phyloP scores from a whole-genome alignment of 352 stramenopile species.

The Phytophthora constricta region DNA sequence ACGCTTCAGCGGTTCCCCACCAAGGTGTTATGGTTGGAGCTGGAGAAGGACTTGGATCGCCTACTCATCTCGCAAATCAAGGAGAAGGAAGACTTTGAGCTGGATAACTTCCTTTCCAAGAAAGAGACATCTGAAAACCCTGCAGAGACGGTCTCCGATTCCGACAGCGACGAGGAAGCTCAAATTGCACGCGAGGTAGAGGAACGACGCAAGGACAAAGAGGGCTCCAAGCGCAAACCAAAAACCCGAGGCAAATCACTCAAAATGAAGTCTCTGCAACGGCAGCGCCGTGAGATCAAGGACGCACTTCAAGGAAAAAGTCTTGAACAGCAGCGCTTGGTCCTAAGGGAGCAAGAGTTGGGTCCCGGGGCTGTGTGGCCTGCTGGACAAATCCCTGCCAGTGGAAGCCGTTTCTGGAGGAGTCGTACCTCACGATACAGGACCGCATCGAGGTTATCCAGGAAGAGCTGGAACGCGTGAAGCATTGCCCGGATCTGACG shows the following conservation, averaged over 20 bases:
- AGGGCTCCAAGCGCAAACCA: conserved; percentile 35
- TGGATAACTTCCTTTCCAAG: conserved; percentile 52
- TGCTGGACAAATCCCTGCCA: conserved; percentile 75
- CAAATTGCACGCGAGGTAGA: conserved; percentile 60
- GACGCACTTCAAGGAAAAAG: conserved; percentile 65
- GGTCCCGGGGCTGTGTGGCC: conserved; percentile 82
- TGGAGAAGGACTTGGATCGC: conserved; percentile 93
- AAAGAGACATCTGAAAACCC: not conserved
- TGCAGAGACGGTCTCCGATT: conserved; percentile 55
- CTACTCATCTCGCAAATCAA: conserved; percentile 88
- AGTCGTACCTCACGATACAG: conserved; percentile 58
- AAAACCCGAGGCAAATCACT: conserved; percentile 61
- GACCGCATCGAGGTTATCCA: conserved; percentile 64
- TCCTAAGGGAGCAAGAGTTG: conserved; percentile 75
- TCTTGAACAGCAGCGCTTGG: conserved; percentile 66
- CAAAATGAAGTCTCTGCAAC: conserved; percentile 70
- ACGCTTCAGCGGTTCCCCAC: conserved; percentile 91
- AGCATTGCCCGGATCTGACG: conserved; percentile 55
- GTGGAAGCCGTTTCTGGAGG: conserved; percentile 70
- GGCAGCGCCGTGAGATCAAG: conserved; percentile 80
- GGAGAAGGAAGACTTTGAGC: conserved; percentile 70
- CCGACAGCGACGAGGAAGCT: conserved; percentile 79
- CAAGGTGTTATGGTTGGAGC: conserved; percentile 86
- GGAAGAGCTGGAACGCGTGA: conserved; percentile 77
- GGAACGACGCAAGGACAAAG: conserved; percentile 39